Percentiles rank a stretch among this genome's conserved stretches.
Evolutionary conservation across 148 eudicot genomes (phyloP).

Genomic region (Polygonum aviculare): DNA sequence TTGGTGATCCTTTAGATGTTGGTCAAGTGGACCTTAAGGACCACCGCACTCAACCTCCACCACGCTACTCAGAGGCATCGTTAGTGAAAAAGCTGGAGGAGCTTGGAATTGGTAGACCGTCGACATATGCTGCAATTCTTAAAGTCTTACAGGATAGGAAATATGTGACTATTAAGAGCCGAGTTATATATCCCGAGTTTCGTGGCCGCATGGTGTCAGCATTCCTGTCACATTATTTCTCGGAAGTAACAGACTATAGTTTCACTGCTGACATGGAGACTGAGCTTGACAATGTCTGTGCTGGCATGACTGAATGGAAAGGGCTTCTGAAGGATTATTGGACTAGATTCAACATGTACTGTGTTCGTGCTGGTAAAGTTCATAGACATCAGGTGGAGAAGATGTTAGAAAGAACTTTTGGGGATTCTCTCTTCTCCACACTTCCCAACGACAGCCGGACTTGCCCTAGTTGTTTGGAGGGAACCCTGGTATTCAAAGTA

Average conservation of each 20-base stretch:
- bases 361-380: conserved; percentile 53
- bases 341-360: conserved; percentile 78
- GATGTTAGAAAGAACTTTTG: conserved; percentile 88
- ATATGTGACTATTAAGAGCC: conserved; percentile 59
- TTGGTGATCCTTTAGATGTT: conserved; percentile 42
- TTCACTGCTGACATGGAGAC: conserved; percentile 98
- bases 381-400: conserved; percentile 94
- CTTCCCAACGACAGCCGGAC: conserved; percentile 70
- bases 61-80: conserved; percentile 76
- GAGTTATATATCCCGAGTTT: conserved; percentile 69
- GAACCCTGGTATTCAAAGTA: conserved; percentile 77
- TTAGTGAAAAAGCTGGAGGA: conserved; percentile 88
- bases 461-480: conserved; percentile 81
- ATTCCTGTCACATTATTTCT: conserved; percentile 70
- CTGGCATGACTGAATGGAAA: conserved; percentile 94
- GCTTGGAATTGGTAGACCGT: conserved; percentile 97
- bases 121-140: conserved; percentile 81
- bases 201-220: conserved; percentile 99
- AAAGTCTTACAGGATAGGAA: conserved; percentile 89
- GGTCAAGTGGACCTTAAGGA: conserved; percentile 56
- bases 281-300: conserved; percentile 95
- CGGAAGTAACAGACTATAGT: conserved; percentile 88
- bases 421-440: conserved; percentile 57
- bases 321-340: conserved; percentile 83
- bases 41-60: conserved; percentile 78